These are phyloP conservation scores for Paecilomyces dactylethromorphus DNA, from an alignment of 2,329 filamentous ascomycete genomes.

Conservation along the genomic window DNA sequence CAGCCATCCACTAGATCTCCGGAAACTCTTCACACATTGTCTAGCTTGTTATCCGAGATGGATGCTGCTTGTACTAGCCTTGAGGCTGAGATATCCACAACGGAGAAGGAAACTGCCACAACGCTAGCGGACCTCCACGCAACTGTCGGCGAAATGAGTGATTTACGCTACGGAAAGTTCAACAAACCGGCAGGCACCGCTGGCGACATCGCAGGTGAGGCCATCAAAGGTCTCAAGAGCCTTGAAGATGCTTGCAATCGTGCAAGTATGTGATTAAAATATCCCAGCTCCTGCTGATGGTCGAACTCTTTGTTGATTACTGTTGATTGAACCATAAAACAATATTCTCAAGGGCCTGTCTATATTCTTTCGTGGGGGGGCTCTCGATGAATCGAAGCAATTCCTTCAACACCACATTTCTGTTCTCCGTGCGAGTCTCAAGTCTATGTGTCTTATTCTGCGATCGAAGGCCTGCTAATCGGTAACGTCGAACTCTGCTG, in stretches of 20 bases:
- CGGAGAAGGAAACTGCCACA: conserved; percentile 58
- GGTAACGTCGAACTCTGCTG: too few species aligned
- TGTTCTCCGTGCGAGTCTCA: too few species aligned
- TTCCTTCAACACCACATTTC: too few species aligned
- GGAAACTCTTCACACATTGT: conserved; percentile 52
- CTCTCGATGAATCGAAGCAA: too few species aligned
- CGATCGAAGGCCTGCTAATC: too few species aligned
- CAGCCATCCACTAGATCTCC: conserved; percentile 29
- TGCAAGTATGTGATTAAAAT: conserved; percentile 9
- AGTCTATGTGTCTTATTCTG: too few species aligned
- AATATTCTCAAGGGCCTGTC: too few species aligned
- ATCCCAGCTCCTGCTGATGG: neutral
- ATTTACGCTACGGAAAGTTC: conserved; percentile 73
- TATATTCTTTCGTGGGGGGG: too few species aligned
- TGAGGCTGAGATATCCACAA: conserved; percentile 58
- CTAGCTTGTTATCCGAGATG: conserved; percentile 62
- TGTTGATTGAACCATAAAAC: neutral
- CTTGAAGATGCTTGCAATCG: conserved; percentile 58
- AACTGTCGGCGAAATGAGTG: conserved; percentile 67
- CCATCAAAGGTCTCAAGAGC: conserved; percentile 59
- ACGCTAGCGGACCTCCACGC: conserved; percentile 57
- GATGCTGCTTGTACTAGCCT: conserved; percentile 60
- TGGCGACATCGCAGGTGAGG: conserved; percentile 56
- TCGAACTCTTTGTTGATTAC: neutral
- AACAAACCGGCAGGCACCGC: conserved; percentile 47